These are phyloP conservation scores for Gossypium trilobum DNA, from an alignment of 441 rosid genomes.

Conservation along the genomic window DNA sequence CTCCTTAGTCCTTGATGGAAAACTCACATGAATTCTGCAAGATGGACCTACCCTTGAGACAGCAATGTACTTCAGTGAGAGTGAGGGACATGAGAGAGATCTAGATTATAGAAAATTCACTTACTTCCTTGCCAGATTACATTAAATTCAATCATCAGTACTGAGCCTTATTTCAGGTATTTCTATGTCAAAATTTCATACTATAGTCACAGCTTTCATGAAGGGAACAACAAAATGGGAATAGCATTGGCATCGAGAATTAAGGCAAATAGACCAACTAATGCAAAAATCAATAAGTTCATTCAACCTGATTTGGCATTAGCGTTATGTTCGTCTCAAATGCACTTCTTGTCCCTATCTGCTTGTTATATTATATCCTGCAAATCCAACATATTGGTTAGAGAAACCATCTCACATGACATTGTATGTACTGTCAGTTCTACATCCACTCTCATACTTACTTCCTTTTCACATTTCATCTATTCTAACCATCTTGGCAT, in stretches of 20 bases:
- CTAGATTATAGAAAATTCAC: neutral
- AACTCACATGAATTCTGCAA: slow-evolving; percentile 34
- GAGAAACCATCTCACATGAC: neutral
- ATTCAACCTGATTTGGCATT: neutral
- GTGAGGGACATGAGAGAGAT: neutral
- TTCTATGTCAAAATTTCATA: neutral
- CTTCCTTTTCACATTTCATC: neutral
- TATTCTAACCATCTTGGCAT: neutral
- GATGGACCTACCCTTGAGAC: neutral
- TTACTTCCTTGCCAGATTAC: neutral
- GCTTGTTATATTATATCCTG: neutral
- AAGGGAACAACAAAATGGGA: neutral
- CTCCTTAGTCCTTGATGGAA: slow-evolving; percentile 50
- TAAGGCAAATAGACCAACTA: neutral
- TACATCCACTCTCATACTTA: neutral
- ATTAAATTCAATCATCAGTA: neutral
- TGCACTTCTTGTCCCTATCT: neutral
- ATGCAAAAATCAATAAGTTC: neutral
- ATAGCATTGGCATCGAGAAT: neutral
- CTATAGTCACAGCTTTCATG: neutral
- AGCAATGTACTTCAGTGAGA: neutral
- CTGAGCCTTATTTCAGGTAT: neutral
- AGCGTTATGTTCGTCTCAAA: neutral
- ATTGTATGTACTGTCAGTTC: neutral
- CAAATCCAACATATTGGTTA: neutral